A percentile compares a stretch with the other conserved stretches of the same genome.
phyloP scores from a whole-genome alignment of 805 yeast species.

The Nakazawaea wickerhamii region DNA sequence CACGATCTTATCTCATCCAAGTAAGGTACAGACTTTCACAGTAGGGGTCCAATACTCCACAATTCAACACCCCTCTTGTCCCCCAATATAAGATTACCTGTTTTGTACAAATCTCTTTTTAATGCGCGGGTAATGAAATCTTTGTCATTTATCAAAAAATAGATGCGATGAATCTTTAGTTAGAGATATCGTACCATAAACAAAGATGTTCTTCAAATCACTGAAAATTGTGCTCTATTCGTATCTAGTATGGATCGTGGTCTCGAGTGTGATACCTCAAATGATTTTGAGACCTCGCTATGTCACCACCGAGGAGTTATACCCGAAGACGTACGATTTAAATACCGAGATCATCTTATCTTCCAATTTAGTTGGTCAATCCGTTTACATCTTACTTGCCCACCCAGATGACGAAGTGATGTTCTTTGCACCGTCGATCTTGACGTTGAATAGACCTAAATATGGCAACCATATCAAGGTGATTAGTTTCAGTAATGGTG shows the following conservation, averaged over 20 bases:
- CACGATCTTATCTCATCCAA: no score
- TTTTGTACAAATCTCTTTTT: no score
- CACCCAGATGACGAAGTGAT: constrained; percentile 99
- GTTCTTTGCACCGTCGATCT: constrained; percentile 85
- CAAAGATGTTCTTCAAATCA: background rate
- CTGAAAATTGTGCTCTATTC: constrained; percentile 16
- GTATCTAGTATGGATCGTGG: constrained; percentile 31
- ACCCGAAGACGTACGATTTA: constrained; percentile 5
- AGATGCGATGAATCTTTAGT: no score
- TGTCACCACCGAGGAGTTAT: constrained; percentile 1
- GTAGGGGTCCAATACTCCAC: no score
- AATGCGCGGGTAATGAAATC: no score
- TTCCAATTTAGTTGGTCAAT: background rate
- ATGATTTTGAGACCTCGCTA: constrained; percentile 13
- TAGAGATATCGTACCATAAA: no score
- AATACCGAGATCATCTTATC: constrained; percentile 6
- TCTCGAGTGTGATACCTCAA: constrained; percentile 38
- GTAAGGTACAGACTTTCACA: no score
- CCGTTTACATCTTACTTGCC: constrained; percentile 61
- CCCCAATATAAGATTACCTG: no score
- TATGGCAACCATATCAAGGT: constrained; percentile 49
- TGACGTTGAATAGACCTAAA: constrained; percentile 41
- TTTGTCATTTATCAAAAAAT: no score
- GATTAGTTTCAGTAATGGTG: constrained; percentile 74
- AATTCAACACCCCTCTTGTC: no score